These are phyloP conservation scores for Pisolithus marmoratus DNA, from an alignment of 768 basidiomycete species.

Conservation along the genomic window DNA sequence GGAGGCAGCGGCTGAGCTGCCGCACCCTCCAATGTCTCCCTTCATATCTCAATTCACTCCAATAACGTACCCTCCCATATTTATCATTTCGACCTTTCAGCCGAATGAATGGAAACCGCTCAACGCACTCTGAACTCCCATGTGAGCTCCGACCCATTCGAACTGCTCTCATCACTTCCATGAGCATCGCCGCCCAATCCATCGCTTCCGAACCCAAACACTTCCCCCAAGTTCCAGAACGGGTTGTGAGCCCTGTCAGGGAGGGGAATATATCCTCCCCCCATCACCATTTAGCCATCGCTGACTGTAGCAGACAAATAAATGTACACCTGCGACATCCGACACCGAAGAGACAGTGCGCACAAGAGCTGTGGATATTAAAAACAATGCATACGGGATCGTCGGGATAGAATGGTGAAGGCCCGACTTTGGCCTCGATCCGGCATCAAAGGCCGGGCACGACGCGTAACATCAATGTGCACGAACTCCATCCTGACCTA, in stretches of 20 bases:
- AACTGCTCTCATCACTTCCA: conserved; percentile 3
- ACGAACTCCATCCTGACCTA: background rate
- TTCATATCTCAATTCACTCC: too few species aligned
- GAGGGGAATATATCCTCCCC: background rate
- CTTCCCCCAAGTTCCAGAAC: conserved; percentile 18
- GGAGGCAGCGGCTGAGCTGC: too few species aligned
- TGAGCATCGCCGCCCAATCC: background rate
- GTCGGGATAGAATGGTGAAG: conserved; percentile 9
- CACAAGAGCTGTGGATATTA: too few species aligned
- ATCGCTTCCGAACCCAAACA: too few species aligned
- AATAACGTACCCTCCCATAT: too few species aligned
- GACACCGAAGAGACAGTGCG: conserved; percentile 10
- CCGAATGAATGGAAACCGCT: background rate
- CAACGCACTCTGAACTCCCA: background rate
- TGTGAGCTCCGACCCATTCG: conserved; percentile 4
- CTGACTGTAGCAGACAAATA: conserved; percentile 20
- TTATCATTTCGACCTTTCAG: too few species aligned
- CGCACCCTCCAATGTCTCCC: too few species aligned
- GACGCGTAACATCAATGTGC: background rate
- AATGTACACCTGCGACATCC: conserved; percentile 10
- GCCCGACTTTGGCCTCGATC: conserved; percentile 3
- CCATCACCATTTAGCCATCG: background rate
- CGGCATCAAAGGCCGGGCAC: background rate
- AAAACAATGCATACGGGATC: conserved; percentile 17
- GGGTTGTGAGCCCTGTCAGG: conserved; percentile 13